phyloP scores from a whole-genome alignment of 2,329 filamentous ascomycete genomes.

The Huntiella savannae region DNA sequence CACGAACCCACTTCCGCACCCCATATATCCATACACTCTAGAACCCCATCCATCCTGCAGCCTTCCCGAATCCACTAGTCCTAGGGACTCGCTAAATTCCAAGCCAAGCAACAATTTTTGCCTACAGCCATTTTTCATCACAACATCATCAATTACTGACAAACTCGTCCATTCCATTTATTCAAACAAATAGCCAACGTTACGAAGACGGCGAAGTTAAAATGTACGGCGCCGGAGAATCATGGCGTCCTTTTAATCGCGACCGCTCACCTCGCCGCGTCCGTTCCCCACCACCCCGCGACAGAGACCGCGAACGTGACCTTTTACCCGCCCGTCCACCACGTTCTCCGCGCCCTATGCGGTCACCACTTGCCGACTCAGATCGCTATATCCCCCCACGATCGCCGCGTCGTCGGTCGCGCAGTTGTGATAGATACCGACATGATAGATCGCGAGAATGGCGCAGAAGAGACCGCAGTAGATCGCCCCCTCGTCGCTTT shows the following conservation, averaged over 20 bases:
- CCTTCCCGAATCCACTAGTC: neutral
- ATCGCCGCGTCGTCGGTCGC: constrained; percentile 24
- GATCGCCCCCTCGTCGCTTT: constrained; percentile 19
- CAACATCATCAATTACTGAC: neutral
- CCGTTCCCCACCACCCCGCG: constrained; percentile 14
- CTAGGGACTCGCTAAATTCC: neutral
- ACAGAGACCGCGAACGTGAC: constrained; percentile 15
- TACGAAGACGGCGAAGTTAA: constrained; percentile 44
- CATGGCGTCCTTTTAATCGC: constrained; percentile 38
- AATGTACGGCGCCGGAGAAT: constrained; percentile 41
- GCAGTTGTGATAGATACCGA: constrained; percentile 24
- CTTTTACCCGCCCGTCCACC: constrained; percentile 19
- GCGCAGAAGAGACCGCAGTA: constrained; percentile 13
- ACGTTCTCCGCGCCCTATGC: constrained; percentile 18
- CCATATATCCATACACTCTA: neutral
- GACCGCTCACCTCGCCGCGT: constrained; percentile 22
- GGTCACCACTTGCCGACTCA: constrained; percentile 21
- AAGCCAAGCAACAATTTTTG: too few species aligned
- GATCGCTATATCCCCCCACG: constrained; percentile 29
- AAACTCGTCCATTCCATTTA: neutral
- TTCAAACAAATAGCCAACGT: constrained; percentile 18
- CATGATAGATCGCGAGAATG: constrained; percentile 23
- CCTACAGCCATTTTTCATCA: neutral
- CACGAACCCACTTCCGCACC: neutral
- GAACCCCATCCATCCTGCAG: constrained; percentile 1